Percentiles rank a stretch among this genome's conserved stretches.
phyloP scores from a whole-genome alignment of 345 rosid genomes.

The Acer campestre region DNA sequence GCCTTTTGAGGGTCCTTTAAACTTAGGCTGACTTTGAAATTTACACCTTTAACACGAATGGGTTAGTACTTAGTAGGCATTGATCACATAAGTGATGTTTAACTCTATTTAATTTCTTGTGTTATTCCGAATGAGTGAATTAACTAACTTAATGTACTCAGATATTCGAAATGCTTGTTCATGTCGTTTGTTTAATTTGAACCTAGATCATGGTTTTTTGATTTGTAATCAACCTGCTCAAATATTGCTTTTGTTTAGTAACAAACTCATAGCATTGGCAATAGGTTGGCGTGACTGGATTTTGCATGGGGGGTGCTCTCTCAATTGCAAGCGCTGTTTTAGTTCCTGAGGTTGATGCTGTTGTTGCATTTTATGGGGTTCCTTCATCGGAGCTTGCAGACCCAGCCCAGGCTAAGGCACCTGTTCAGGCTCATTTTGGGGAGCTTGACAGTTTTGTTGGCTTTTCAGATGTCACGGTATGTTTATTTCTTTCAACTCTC shows the following conservation, averaged over 20 bases:
- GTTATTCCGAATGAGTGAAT: neutral
- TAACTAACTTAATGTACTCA: neutral
- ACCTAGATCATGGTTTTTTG: neutral
- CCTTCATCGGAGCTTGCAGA: conserved; percentile 89
- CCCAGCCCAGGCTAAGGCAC: conserved; percentile 79
- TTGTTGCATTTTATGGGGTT: conserved; percentile 83
- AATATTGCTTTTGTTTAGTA: neutral
- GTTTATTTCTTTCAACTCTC: conserved; percentile 6
- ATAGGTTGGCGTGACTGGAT: conserved; percentile 95
- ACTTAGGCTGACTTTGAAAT: neutral
- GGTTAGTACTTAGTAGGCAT: neutral
- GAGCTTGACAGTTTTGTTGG: conserved; percentile 86
- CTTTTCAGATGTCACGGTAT: conserved; percentile 82
- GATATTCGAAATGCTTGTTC: too few species aligned
- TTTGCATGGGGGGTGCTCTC: conserved; percentile 95
- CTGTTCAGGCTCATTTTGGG: conserved; percentile 89
- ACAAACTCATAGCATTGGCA: conserved; percentile 18
- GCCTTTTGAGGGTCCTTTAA: conserved; percentile 5
- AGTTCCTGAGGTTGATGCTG: conserved; percentile 85
- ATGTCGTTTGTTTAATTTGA: neutral
- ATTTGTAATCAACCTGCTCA: neutral
- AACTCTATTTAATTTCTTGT: neutral
- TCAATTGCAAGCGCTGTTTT: conserved; percentile 91
- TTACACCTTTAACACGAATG: neutral
- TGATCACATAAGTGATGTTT: neutral